phyloP scores from a whole-genome alignment of 2,329 filamentous ascomycete genomes.

The Pseudogymnoascus sp. region DNA sequence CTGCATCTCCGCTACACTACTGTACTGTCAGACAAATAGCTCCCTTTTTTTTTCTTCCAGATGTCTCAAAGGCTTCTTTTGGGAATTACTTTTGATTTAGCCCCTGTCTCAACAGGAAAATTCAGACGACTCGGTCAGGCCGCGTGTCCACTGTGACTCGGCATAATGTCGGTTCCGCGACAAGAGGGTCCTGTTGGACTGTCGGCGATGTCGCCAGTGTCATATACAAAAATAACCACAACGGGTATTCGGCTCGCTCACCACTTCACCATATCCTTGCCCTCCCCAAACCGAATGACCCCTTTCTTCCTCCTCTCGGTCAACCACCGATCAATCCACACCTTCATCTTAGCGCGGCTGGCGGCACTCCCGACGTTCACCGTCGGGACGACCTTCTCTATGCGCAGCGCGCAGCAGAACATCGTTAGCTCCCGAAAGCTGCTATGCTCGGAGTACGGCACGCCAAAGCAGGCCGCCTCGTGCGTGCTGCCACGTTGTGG shows the following conservation, averaged over 20 bases:
- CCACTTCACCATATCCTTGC: constrained; percentile 24
- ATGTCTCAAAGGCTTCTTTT: background rate
- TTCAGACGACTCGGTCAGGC: background rate
- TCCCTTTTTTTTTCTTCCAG: background rate
- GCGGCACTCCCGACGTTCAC: constrained; percentile 67
- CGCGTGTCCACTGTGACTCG: constrained; percentile 1
- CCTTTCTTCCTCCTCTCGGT: constrained; percentile 50
- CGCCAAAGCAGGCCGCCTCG: constrained; percentile 81
- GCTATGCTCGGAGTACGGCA: constrained; percentile 93
- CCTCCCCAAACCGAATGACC: constrained; percentile 31
- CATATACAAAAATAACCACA: background rate
- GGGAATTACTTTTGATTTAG: background rate
- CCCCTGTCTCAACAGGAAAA: background rate
- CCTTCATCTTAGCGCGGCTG: constrained; percentile 52
- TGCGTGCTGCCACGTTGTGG: constrained; percentile 77
- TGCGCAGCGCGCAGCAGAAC: constrained; percentile 80
- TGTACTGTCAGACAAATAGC: constrained; percentile 5
- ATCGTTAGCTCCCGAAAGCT: constrained; percentile 90
- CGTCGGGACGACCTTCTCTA: constrained; percentile 86
- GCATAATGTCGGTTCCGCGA: background rate
- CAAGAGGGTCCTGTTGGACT: background rate
- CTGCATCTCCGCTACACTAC: background rate
- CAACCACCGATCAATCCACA: constrained; percentile 57
- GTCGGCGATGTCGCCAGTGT: background rate
- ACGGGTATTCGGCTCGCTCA: constrained; percentile 9